Evolutionary conservation across 305 asterid genomes (phyloP), one percentile per base, ranked within the genome.

Genomic region (Vinca major): DNA sequence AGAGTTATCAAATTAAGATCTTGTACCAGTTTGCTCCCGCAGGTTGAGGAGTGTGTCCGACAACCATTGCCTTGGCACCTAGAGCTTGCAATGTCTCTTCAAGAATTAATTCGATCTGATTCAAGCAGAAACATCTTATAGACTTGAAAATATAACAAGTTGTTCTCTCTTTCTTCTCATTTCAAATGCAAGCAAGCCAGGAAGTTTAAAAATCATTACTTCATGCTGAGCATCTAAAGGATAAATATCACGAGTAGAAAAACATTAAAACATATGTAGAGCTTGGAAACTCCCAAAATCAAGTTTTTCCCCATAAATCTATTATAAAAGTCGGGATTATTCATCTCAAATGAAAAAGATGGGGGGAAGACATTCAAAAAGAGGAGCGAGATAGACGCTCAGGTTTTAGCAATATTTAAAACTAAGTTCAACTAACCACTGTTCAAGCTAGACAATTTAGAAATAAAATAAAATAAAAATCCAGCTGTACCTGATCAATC

Each of bases 1-100:
- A 7, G 65, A 37, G 26, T 16, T 16, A 61, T 61, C 26, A 2
- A 39, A 44, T 66, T 50, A 60, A 66, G 79, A 61, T 71, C 65
- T 44, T 12, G 47, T 86, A 92, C 98, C 98, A 88, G 75, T 92
- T 92, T 43, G 86, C 93, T 71, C 98, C 98, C 58, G 78, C 72
- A 47, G 84, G 70, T 77, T 92, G 98, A n/a, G 98, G 97, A 69
- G 98, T 90, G 73, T 92, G 98, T 21, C 98, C 98, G 14, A 92
- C 98, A 70, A 92, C 95, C 98, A 92, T 92, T 44, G 88, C 96
- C 75, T 85, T 88, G 68, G 93, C 98, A 47, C 90, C 96, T 66
- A 87, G 80, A 56, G 86, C 89, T 81, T 77, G 71, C 74, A 92
- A 92, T 37, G 98, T 90, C 78, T 92, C 88, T 20, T 73, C 82